Percentiles rank a stretch among this genome's conserved stretches.
phyloP scores from a whole-genome alignment of 2,329 filamentous ascomycete species.

The Penicillium brasilianum region DNA sequence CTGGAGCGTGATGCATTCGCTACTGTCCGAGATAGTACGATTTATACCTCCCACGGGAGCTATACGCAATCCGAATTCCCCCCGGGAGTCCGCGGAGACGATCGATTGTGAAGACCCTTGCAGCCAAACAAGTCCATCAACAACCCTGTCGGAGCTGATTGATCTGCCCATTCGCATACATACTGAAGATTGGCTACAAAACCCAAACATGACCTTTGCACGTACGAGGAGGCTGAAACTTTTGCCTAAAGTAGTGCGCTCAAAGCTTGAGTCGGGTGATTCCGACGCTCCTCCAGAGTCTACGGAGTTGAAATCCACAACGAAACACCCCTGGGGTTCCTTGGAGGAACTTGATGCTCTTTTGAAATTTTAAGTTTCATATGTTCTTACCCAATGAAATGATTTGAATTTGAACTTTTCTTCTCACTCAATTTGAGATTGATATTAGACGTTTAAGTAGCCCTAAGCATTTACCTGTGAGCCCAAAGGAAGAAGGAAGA shows the following conservation, averaged over 20 bases:
- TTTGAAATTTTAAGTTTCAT: conserved; percentile 3
- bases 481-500: not conserved
- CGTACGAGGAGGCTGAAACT: not conserved
- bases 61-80: not conserved
- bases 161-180: not conserved
- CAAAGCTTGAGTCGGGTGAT: not conserved
- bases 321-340: not conserved
- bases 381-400: not conserved
- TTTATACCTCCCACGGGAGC: conserved; percentile 1
- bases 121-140: not conserved
- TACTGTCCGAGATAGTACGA: conserved; percentile 3
- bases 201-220: not conserved
- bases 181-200: not conserved
- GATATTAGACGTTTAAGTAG: not conserved
- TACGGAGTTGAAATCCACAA: not conserved
- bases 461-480: not conserved
- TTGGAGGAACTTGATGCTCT: conserved; percentile 3
- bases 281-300: not conserved
- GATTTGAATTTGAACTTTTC: not conserved
- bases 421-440: not conserved
- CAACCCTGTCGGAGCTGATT: not conserved
- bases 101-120: not conserved
- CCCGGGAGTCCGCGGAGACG: conserved; percentile 1
- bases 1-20: conserved; percentile 1
- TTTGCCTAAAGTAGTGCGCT: not conserved